Evolutionary conservation across 2,329 filamentous ascomycete species (phyloP), one percentile per base, ranked within the genome.

Genomic region (Trichoderma breve): DNA sequence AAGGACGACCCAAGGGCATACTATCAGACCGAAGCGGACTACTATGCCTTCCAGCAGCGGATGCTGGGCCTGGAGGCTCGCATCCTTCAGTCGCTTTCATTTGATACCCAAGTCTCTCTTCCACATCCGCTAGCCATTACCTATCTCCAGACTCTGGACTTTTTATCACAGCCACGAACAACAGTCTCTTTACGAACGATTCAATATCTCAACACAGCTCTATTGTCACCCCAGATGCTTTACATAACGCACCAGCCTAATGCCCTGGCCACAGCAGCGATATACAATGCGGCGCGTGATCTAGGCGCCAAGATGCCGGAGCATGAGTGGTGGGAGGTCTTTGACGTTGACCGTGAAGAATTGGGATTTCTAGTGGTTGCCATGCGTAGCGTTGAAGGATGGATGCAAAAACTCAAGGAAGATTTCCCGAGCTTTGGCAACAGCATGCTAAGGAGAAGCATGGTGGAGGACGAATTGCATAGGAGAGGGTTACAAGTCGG

Each of bases 321-420:
- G 74, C 89, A 88, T 62, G 91, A 93, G 74, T 99, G 96, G 96
- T 99, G 96, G 96, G 95, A 98, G 81, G 93, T 98, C 0, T 98
- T 98, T 80, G 96, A 99, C 81, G 93, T 96, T 8, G 95, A 98
- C 77, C 87, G 96, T 65, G 96, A 99, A 84, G 94, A 97, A 80
- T 85, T 99, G 43, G 96, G 96, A 0, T 98, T 98, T 76, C 82
- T 98, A 72, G 94, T 97, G 4, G 93, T 98, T 12, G 94, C 88
- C 0, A 89, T 98, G 87, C 85, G 90, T 73, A 98, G 95, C 77
- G 84, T 97, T 70, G 90, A 92, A 74, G 90, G 89, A 0, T 94
- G 92, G 82, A 89, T 90, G 69, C 82, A 82, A 73, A 85, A 85
- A 55, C 90, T 93, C 77, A 86, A 82, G 76, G 85, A 86, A 65